Base-by-base conservation (phyloP, 345 rosid genomes). In the Brassica cretica region DNA sequence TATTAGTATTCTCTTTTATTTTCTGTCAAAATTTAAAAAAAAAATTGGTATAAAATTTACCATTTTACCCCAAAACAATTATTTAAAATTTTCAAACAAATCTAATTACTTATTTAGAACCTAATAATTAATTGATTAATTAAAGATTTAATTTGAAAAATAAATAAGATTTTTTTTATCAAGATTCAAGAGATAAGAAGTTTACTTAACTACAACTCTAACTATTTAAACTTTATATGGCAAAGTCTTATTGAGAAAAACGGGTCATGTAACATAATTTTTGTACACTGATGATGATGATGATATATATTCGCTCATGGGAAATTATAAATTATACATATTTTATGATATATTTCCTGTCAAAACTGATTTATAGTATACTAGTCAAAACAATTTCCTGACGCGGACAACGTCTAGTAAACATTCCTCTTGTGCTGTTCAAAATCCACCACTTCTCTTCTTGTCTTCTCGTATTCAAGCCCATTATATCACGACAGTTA, bases 391-490 rank as follows among this genome's bases (percentile, higher is more conserved):
- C 24, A 68, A 61, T 61, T 32, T 33, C 33, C 74, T 73, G 78
- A 79, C 82, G 1, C 70, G 78, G 82, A 53, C 67, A 78, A 79
- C 82, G 82, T 79, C 66, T 79, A 63, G 14, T 61, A 68, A 73
- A 73, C 78, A 79, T 79, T 79, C 77, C 73, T 73, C 69, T 30
- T 39, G 11, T n/a, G 12, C 39, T 49, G 74, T 79, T 79, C 78
- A 79, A 73, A 68, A 18, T 73, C 74, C 73, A 79, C 82, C 58
- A 67, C 2, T 73, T 56, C 24, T 68, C 69, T 60, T n/a, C 77
- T 73, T 61, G 64, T 72, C 64, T 72, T 78, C 77, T 78, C 73
- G 58, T 60, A 73, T 78, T 78, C 74, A 73, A 73, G 74, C 78
- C 78, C 82, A 79, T 73, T 73, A 5, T 61, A 46, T 66, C 77